Evolutionary conservation across 2,329 filamentous ascomycete genomes (phyloP).

Genomic region (Phoma sp.): DNA sequence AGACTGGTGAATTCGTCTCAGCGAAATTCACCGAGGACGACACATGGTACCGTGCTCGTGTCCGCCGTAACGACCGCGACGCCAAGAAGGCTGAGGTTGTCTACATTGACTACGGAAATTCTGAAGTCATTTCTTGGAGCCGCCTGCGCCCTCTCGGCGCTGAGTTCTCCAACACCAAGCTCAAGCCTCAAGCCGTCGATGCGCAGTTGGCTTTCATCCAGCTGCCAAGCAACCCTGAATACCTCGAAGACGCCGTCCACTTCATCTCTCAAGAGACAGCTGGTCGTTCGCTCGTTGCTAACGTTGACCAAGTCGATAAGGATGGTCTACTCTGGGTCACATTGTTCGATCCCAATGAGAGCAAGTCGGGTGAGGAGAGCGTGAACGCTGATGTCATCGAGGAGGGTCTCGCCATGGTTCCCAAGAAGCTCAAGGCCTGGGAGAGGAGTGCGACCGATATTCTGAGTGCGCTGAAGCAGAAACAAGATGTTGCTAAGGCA

Average conservation of each 20-base stretch:
- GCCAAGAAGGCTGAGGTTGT: slow-evolving; percentile 85
- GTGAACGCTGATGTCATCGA: slow-evolving; percentile 87
- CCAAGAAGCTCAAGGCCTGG: slow-evolving; percentile 89
- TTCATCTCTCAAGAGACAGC: slow-evolving; percentile 78
- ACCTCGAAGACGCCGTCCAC: slow-evolving; percentile 74
- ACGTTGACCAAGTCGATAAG: slow-evolving; percentile 83
- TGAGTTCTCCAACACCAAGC: slow-evolving; percentile 75
- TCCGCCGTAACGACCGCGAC: slow-evolving; percentile 90
- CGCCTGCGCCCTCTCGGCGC: slow-evolving; percentile 81
- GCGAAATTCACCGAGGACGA: slow-evolving; percentile 89
- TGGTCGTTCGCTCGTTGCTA: slow-evolving; percentile 80
- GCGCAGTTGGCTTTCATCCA: slow-evolving; percentile 88
- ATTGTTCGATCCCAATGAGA: slow-evolving; percentile 76
- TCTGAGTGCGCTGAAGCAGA: slow-evolving; percentile 72
- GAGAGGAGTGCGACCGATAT: slow-evolving; percentile 78
- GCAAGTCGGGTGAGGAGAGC: slow-evolving; percentile 71
- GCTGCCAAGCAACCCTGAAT: slow-evolving; percentile 81
- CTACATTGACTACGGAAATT: slow-evolving; percentile 97
- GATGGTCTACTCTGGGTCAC: slow-evolving; percentile 87
- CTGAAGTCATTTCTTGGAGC: slow-evolving; percentile 84
- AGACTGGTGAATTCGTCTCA: slow-evolving; percentile 88
- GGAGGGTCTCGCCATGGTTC: slow-evolving; percentile 88
- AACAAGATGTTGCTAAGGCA: slow-evolving; percentile 79
- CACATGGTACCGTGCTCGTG: slow-evolving; percentile 91
- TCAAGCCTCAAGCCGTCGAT: slow-evolving; percentile 86